Base-by-base conservation (phyloP, 2,329 filamentous ascomycete genomes). In the Clarireedia monteithiana region DNA sequence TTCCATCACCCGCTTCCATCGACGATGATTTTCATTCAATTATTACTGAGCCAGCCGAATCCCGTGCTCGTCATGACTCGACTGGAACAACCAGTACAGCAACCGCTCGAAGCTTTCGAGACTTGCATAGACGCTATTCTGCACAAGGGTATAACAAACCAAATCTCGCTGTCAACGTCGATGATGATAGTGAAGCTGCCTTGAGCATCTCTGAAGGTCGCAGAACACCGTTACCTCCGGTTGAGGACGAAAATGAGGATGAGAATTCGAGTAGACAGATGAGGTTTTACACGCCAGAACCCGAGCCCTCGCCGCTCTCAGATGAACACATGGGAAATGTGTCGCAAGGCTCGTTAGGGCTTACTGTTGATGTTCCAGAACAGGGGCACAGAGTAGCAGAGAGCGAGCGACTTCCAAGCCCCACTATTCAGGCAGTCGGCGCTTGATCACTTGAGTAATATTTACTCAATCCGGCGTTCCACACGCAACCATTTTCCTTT, bases 31-130 rank as follows among this genome's bases (percentile, higher is more conserved):
- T 78, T 56, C 74, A 76, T 46, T 79, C 79, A 5, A 72, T 77
- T n/a, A 67, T 78, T 1, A 74, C 74, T 6, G 72, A 74, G 20
- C 70, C 73, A 5, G 65, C 72, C 2, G 74, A 74, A 12, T 68
- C 68, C 23, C 67, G 66, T 39, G 65, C 67, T n/a, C 79, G 83
- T 17, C 77, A 83, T 34, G 80, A 75, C 44, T 89, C 85, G 2
- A 73, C 78, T 15, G 80, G 83, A 20, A 88, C 84, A 61, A 77
- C 77, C 14, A 87, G 83, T 69, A 86, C 84, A 10, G 80, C 83
- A 17, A 87, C 85, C 2, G 82, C 82, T 1, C 75, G 78, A 63
- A 88, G 84, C 63, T 85, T 85, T 65, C 76, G 80, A 40, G 81
- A 85, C 40, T 71, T 85, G 34, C 80, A 84, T 63, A 83, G 81